These are phyloP conservation scores for Rhodamnia argentea DNA, from an alignment of 345 rosid genomes.

Conservation along the genomic window DNA sequence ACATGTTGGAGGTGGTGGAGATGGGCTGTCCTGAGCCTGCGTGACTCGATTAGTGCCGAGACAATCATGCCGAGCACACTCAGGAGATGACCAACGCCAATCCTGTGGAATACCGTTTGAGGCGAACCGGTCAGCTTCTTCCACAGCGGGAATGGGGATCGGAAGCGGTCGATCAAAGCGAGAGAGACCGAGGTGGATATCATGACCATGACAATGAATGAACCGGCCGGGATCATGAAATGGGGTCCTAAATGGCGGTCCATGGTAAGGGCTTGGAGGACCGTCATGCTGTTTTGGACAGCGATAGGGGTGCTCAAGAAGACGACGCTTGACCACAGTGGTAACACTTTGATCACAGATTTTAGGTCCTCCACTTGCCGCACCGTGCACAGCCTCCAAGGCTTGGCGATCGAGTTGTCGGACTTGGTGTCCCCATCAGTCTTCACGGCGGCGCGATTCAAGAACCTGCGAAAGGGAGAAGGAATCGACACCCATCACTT, in stretches of 20 bases:
- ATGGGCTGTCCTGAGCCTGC: slow-evolving; percentile 14
- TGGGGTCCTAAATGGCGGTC: slow-evolving; percentile 29
- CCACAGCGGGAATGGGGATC: slow-evolving; percentile 17
- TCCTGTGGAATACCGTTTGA: slow-evolving; percentile 19
- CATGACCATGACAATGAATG: slow-evolving; percentile 19
- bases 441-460: slow-evolving; percentile 33
- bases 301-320: slow-evolving; percentile 19
- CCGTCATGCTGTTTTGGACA: slow-evolving; percentile 11
- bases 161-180: slow-evolving; percentile 16
- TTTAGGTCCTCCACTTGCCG: slow-evolving; percentile 64
- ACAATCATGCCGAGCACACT: slow-evolving; percentile 19
- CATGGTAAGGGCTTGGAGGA: slow-evolving; percentile 42
- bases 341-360: slow-evolving; percentile 26
- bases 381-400: slow-evolving; percentile 42
- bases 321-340: slow-evolving; percentile 22
- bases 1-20: not conserved
- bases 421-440: slow-evolving; percentile 19
- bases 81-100: slow-evolving; percentile 37
- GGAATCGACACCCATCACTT: not conserved
- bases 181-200: slow-evolving; percentile 12
- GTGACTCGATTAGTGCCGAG: slow-evolving; percentile 32
- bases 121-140: slow-evolving; percentile 8
- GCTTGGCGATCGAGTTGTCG: slow-evolving; percentile 15
- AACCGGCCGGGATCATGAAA: slow-evolving; percentile 38
- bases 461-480: slow-evolving; percentile 13